phyloP scores from a whole-genome alignment of 2,329 filamentous ascomycete genomes.

The Helotiales sp. region DNA sequence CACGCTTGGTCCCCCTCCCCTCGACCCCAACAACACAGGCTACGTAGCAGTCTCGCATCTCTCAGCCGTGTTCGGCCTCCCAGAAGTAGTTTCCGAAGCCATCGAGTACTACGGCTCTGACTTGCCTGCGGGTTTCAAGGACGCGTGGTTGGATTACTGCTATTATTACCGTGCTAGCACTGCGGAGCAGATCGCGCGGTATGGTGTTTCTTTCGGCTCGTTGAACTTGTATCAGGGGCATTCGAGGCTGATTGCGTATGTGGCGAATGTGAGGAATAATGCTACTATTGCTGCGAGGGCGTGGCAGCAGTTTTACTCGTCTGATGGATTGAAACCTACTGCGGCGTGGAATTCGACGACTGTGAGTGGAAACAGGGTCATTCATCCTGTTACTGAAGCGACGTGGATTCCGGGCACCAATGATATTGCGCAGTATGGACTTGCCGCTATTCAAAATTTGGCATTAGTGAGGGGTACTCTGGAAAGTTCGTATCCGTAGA shows the following conservation, averaged over 20 bases:
- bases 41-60: constrained; percentile 59
- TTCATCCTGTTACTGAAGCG: constrained; percentile 58
- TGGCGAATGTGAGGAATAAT: constrained; percentile 51
- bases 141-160: constrained; percentile 64
- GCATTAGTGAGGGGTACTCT: constrained; percentile 43
- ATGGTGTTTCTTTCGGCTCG: constrained; percentile 55
- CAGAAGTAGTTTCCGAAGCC: constrained; percentile 62
- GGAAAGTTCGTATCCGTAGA: constrained; percentile 1
- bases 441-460: constrained; percentile 61
- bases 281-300: constrained; percentile 54
- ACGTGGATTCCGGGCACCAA: constrained; percentile 60
- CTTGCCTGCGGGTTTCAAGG: constrained; percentile 54
- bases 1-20: constrained; percentile 56
- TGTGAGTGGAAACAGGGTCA: constrained; percentile 50
- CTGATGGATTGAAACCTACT: constrained; percentile 51
- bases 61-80: constrained; percentile 61
- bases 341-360: constrained; percentile 46
- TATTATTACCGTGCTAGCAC: constrained; percentile 58
- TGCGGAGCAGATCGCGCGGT: constrained; percentile 57
- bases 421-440: constrained; percentile 59
- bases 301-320: constrained; percentile 59
- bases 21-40: constrained; percentile 57
- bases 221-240: constrained; percentile 60
- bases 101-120: constrained; percentile 54
- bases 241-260: constrained; percentile 62